phyloP scores from a whole-genome alignment of 306 rosid species.

The Pachyrhizus erosus region DNA sequence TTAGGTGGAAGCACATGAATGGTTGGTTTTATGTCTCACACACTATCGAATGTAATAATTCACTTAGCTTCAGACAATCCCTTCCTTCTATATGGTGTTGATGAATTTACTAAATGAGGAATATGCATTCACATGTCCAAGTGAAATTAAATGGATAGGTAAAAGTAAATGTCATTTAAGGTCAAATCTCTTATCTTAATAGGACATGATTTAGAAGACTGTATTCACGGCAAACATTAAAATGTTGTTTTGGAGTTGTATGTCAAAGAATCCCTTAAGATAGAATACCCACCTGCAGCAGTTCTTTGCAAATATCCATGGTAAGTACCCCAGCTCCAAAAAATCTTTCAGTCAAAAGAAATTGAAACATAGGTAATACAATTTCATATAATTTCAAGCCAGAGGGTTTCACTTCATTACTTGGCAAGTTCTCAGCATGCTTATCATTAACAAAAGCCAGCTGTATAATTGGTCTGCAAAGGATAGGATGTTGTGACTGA shows the following conservation, averaged over 20 bases:
- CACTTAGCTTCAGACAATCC: neutral
- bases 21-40: neutral
- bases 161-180: conserved; percentile 27
- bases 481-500: conserved; percentile 67
- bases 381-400: conserved; percentile 75
- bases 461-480: conserved; percentile 59
- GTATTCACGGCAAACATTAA: conserved; percentile 19
- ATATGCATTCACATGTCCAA: neutral
- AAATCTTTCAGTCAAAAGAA: conserved; percentile 72
- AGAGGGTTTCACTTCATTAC: conserved; percentile 55
- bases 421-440: conserved; percentile 52
- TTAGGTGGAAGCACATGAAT: neutral
- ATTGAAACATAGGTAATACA: conserved; percentile 84
- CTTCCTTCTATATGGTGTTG: neutral
- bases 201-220: conserved; percentile 1
- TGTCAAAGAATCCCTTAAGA: conserved; percentile 17
- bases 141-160: conserved; percentile 29
- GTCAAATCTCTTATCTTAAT: conserved; percentile 12
- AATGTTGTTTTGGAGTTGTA: conserved; percentile 22
- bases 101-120: conserved; percentile 31
- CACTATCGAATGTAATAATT: conserved; percentile 5
- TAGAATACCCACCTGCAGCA: conserved; percentile 75
- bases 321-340: conserved; percentile 69
- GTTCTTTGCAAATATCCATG: conserved; percentile 77
- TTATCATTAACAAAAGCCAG: conserved; percentile 51